Percentiles rank a stretch among this genome's conserved stretches.
Evolutionary conservation across 305 asterid genomes (phyloP).

Genomic region (Fraxinus albicans): DNA sequence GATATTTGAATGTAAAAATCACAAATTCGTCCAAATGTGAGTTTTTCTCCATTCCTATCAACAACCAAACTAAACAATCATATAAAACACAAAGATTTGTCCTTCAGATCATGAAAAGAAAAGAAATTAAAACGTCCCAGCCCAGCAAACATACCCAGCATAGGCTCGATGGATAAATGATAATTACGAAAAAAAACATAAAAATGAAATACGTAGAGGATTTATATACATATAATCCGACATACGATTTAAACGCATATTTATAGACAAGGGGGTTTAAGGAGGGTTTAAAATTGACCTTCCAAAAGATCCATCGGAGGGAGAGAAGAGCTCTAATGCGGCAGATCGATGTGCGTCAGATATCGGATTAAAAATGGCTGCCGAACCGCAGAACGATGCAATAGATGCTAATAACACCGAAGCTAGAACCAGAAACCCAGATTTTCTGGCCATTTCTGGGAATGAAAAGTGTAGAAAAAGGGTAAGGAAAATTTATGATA

Average conservation of each 20-base stretch:
- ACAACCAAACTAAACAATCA: neutral
- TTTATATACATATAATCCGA: neutral
- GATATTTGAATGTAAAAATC: neutral
- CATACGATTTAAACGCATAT: neutral
- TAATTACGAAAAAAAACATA: neutral
- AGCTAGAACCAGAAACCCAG: conserved; percentile 52
- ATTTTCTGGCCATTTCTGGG: conserved; percentile 58
- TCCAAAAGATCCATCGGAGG: conserved; percentile 60
- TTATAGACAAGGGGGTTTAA: conserved; percentile 25
- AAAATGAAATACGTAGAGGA: neutral
- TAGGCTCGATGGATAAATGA: neutral
- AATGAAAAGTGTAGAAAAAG: neutral
- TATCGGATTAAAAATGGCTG: conserved; percentile 57
- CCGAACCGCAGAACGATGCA: conserved; percentile 62
- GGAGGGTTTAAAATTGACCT: conserved; percentile 61
- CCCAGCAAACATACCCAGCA: neutral
- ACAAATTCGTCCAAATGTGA: neutral
- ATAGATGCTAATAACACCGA: conserved; percentile 32
- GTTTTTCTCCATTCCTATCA: neutral
- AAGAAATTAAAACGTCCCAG: conserved; percentile 11
- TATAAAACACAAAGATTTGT: neutral
- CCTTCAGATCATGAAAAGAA: neutral
- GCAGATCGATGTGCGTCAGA: conserved; percentile 90
- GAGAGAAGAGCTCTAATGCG: conserved; percentile 58
- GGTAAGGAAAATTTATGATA: neutral